Evolutionary conservation across 2,329 filamentous ascomycete species (phyloP), one percentile per base, ranked within the genome.

Genomic region (Cadophora sp.): DNA sequence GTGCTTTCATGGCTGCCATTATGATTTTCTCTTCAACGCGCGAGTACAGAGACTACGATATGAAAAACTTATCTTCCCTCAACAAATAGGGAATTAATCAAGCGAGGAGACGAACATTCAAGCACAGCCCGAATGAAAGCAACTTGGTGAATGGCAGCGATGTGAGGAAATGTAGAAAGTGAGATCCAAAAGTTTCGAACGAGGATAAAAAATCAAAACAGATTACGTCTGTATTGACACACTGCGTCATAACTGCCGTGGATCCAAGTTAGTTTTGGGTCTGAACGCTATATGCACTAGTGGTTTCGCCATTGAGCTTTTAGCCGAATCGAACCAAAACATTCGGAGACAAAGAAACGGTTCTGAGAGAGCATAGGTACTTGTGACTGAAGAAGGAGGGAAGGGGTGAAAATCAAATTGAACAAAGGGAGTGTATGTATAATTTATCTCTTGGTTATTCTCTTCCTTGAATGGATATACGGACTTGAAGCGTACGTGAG

Each of bases 271-370:
- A 58, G 55, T 39, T 58, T 27, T 58, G 33, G 55, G 53, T 39
- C 20, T 58, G 55, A 13, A 27, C 55, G 41, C 53, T 58, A 48
- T 8, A 6, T 48, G n/a, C n/a, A n/a, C n/a, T 48, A 16, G n/a
- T 11, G 43, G 55, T 58, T 41, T 58, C 55, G 36, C 11, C n/a
- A 11, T 3, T 3, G n/a, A 27, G 22, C 4, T 43, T 22, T 24
- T 27, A 58, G 55, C 55, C 27, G 27, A 30, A 30, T 30, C 27
- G 53, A 56, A 56, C 33, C 53, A 56, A 56, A 56, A 56, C 53
- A 56, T 22, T 39, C 11, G 43, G 18, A 47, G 43, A n/a, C 6
- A 30, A 30, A 3, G 27, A 30, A 30, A 30, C 27, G 27, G 6
- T n/a, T n/a, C 27, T 30, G 27, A 6, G 27, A 30, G 27, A 30